Evolutionary conservation across 257 asterid species (phyloP).

Genomic region (Penstemon newberryi): DNA sequence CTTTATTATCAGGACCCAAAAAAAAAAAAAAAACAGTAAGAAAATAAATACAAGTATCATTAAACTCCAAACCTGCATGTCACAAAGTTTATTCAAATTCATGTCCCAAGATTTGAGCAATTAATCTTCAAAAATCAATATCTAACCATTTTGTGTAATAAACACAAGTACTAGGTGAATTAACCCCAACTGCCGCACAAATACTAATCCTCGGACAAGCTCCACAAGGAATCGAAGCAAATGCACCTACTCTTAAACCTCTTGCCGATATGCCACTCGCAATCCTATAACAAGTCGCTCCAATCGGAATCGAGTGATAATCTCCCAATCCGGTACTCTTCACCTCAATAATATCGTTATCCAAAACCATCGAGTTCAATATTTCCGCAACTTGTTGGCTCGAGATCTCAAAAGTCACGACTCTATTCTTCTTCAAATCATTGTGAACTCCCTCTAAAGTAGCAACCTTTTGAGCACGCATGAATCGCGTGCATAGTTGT

Average conservation of each 20-base stretch:
- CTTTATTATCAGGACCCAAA: too few species aligned
- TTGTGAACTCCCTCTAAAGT: constrained; percentile 32
- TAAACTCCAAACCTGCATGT: too few species aligned
- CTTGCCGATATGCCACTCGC: constrained; percentile 34
- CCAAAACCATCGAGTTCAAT: constrained; percentile 54
- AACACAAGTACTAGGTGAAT: constrained; percentile 68
- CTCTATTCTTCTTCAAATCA: constrained; percentile 22
- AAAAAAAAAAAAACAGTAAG: too few species aligned
- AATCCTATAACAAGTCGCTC: constrained; percentile 49
- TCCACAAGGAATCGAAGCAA: constrained; percentile 59
- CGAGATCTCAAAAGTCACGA: constrained; percentile 32
- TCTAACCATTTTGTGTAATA: constrained; percentile 65
- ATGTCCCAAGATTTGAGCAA: too few species aligned
- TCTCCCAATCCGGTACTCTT: constrained; percentile 78
- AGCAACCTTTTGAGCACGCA: constrained; percentile 17
- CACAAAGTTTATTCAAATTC: too few species aligned
- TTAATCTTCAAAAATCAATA: constrained; percentile 39
- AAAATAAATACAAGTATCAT: too few species aligned
- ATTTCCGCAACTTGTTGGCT: constrained; percentile 46
- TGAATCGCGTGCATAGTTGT: constrained; percentile 27
- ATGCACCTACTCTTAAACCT: constrained; percentile 42
- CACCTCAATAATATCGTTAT: constrained; percentile 58
- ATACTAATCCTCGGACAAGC: constrained; percentile 22
- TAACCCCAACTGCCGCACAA: constrained; percentile 65
- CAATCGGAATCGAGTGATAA: constrained; percentile 50